Conservation (phyloP, 2,329 filamentous ascomycete species). For the Fonsecaea erecta region DNA sequence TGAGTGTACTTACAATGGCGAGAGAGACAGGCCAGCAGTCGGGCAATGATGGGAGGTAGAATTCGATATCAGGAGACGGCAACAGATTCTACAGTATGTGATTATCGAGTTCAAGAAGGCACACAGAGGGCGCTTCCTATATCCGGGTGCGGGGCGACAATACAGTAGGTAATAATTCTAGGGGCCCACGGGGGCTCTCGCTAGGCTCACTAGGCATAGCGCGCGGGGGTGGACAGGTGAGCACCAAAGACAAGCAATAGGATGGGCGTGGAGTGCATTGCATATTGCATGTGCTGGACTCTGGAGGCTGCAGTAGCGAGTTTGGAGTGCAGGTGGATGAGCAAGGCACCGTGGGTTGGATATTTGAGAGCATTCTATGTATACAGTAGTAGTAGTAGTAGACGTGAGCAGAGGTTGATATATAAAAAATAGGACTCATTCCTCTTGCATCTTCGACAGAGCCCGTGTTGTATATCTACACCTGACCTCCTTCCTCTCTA, state of each 20-base stretch:
- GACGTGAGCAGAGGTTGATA: neutral
- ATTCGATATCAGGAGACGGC: neutral
- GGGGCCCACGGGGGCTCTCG: no score
- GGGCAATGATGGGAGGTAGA: neutral
- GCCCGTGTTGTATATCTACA: no score
- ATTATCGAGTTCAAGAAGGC: neutral
- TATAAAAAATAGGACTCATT: neutral
- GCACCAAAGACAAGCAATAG: neutral
- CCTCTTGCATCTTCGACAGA: neutral
- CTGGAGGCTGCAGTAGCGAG: conserved; percentile 5
- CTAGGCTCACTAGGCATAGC: no score
- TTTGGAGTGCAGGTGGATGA: conserved; percentile 1
- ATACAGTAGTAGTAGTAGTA: no score
- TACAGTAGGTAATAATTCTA: neutral
- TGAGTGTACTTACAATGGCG: no score
- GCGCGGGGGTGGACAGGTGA: neutral
- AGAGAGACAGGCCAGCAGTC: neutral
- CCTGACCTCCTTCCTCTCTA: neutral
- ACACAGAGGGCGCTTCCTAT: neutral
- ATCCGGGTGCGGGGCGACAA: neutral
- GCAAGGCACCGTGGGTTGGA: conserved; percentile 1
- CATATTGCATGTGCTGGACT: conserved; percentile 1
- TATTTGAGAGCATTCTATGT: no score
- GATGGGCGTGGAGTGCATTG: conserved; percentile 18
- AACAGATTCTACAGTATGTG: no score